Conservation (phyloP, 2,329 filamentous ascomycete genomes). For the Emericellopsis atlantica region DNA sequence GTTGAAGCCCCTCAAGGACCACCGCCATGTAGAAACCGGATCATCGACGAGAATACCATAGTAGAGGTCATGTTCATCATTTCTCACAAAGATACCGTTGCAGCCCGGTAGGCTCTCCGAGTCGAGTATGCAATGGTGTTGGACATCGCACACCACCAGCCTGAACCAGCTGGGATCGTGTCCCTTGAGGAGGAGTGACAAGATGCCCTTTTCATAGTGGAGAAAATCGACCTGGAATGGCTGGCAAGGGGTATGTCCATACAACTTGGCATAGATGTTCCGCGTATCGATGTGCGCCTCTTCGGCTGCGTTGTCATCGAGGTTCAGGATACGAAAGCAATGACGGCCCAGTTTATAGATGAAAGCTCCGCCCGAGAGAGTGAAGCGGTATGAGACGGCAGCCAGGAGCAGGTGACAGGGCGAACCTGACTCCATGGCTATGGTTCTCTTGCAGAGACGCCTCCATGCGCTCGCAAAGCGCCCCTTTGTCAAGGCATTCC, state of each 20-base stretch:
- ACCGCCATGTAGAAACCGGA: not conserved
- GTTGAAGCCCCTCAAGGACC: not conserved
- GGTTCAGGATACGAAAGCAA: too few relatives aligned
- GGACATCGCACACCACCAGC: not conserved
- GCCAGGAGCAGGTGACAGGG: not conserved
- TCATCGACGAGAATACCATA: not conserved
- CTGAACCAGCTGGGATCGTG: too few relatives aligned
- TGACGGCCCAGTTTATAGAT: not conserved
- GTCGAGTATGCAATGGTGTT: not conserved
- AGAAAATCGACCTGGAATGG: too few relatives aligned
- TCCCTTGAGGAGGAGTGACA: too few relatives aligned
- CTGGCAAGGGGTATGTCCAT: too few relatives aligned
- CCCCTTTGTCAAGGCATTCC: conserved; percentile 6
- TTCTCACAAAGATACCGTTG: conserved; percentile 2
- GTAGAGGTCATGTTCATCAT: conserved; percentile 2
- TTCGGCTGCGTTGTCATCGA: too few relatives aligned
- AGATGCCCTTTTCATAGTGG: too few relatives aligned
- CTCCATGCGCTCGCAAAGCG: conserved; percentile 8
- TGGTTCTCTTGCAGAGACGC: not conserved
- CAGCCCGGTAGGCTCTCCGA: not conserved
- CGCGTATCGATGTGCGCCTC: too few relatives aligned
- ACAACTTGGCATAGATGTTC: too few relatives aligned
- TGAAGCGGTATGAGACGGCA: not conserved
- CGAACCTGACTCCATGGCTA: not conserved
- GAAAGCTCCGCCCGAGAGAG: not conserved